Percentiles rank a stretch among this genome's conserved stretches.
These are phyloP conservation scores for Nemania abortiva DNA, from an alignment of 2,329 filamentous ascomycete genomes.

Conservation along the genomic window DNA sequence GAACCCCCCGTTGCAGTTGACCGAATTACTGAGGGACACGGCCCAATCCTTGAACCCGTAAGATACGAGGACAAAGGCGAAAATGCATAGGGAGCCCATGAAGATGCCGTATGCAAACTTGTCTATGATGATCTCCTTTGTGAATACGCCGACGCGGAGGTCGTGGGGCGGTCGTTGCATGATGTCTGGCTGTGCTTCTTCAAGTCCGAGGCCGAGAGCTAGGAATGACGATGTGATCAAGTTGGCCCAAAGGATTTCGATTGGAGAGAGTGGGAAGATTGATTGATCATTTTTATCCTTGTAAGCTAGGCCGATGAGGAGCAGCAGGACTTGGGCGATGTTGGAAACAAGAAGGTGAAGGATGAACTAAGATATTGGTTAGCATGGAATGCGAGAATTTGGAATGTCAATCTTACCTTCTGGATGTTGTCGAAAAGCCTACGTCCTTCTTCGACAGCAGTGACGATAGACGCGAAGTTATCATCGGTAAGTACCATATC, in stretches of 20 bases:
- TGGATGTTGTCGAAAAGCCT: constrained; percentile 80
- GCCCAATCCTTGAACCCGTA: constrained; percentile 53
- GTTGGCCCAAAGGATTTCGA: constrained; percentile 83
- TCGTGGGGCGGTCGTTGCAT: constrained; percentile 74
- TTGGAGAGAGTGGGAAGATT: constrained; percentile 77
- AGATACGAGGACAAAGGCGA: constrained; percentile 70
- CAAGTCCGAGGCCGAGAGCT: constrained; percentile 78
- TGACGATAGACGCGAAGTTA: constrained; percentile 85
- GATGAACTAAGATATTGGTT: constrained; percentile 60
- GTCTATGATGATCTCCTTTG: constrained; percentile 72
- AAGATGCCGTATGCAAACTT: constrained; percentile 75
- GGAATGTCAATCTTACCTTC: constrained; percentile 64
- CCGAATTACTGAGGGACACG: constrained; percentile 42
- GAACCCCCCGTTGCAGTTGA: constrained; percentile 69
- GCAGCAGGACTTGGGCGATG: constrained; percentile 75
- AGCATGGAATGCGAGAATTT: constrained; percentile 1
- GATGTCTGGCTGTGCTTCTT: constrained; percentile 76
- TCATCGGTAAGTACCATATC: constrained; percentile 91
- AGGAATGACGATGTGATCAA: constrained; percentile 78
- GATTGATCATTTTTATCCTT: constrained; percentile 70
- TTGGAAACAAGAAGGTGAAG: constrained; percentile 77
- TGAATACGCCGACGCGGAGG: constrained; percentile 71
- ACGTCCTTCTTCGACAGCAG: constrained; percentile 77
- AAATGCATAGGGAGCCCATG: constrained; percentile 72
- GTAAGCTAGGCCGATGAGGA: constrained; percentile 77